Percentiles rank a stretch among this genome's conserved stretches.
Evolutionary conservation across 345 rosid genomes (phyloP).

Genomic region (Brassica incana): DNA sequence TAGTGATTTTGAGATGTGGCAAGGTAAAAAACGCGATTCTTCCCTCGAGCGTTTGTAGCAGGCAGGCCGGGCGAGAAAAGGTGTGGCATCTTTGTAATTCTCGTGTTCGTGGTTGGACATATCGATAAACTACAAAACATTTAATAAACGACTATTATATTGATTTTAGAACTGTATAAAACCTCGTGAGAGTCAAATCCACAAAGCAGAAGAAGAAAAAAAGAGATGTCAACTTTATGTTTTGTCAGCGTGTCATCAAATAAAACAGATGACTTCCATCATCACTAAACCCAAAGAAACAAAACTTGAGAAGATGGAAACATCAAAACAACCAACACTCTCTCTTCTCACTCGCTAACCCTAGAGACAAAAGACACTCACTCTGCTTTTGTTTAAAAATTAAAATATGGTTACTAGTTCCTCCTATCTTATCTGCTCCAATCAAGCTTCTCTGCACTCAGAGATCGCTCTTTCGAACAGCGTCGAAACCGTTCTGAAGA

Average conservation of each 20-base stretch:
- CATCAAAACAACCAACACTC: neutral
- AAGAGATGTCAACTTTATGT: neutral
- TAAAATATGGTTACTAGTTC: neutral
- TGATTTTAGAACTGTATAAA: neutral
- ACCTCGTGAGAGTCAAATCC: neutral
- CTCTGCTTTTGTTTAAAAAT: neutral
- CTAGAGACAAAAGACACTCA: neutral
- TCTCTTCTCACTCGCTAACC: neutral
- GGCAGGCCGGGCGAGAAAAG: neutral
- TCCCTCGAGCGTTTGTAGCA: neutral
- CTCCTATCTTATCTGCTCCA: neutral
- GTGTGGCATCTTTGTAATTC: neutral
- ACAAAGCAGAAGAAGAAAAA: neutral
- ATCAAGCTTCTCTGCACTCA: conserved; percentile 11
- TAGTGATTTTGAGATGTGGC: no score
- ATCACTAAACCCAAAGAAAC: neutral
- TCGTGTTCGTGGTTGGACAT: neutral
- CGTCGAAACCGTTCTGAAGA: conserved; percentile 41
- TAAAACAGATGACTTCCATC: neutral
- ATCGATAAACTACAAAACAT: neutral
- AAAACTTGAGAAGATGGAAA: neutral
- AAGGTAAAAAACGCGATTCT: neutral
- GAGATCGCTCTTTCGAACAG: conserved; percentile 35
- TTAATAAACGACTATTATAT: neutral
- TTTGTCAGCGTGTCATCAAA: neutral